Percentiles rank a stretch among this genome's conserved stretches.
phyloP scores from a whole-genome alignment of 2,329 filamentous ascomycete species.

The Paradendryphiella salina region DNA sequence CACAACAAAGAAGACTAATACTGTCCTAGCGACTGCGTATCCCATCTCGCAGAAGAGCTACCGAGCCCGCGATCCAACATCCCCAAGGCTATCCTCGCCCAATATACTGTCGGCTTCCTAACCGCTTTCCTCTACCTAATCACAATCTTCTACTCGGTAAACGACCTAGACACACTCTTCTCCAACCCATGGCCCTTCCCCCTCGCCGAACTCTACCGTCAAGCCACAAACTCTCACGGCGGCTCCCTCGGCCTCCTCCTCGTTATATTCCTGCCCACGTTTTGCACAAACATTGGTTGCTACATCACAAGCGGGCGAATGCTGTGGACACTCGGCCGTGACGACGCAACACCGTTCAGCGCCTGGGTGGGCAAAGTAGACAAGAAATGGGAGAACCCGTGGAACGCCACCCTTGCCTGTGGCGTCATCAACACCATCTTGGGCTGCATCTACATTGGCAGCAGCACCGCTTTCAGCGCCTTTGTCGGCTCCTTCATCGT shows the following conservation, averaged over 20 bases:
- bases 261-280: conserved; percentile 58
- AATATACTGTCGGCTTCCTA: conserved; percentile 43
- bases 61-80: conserved; percentile 44
- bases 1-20: neutral
- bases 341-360: conserved; percentile 60
- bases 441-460: conserved; percentile 68
- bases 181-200: conserved; percentile 59
- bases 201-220: conserved; percentile 66
- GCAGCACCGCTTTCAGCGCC: conserved; percentile 67
- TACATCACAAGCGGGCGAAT: conserved; percentile 66
- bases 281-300: conserved; percentile 58
- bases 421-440: conserved; percentile 58
- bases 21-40: conserved; percentile 59
- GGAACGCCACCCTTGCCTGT: conserved; percentile 60
- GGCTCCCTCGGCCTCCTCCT: conserved; percentile 53
- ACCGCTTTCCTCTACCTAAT: conserved; percentile 47
- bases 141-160: conserved; percentile 60
- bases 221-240: conserved; percentile 49
- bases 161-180: conserved; percentile 60
- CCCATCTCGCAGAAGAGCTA: conserved; percentile 63
- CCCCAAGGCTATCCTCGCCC: conserved; percentile 48
- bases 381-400: conserved; percentile 54
- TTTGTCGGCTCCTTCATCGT: conserved; percentile 65
- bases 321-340: conserved; percentile 64
- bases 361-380: conserved; percentile 54